These are phyloP conservation scores for Phytophthora nicotianae DNA, from an alignment of 352 stramenopile species.

Conservation along the genomic window DNA sequence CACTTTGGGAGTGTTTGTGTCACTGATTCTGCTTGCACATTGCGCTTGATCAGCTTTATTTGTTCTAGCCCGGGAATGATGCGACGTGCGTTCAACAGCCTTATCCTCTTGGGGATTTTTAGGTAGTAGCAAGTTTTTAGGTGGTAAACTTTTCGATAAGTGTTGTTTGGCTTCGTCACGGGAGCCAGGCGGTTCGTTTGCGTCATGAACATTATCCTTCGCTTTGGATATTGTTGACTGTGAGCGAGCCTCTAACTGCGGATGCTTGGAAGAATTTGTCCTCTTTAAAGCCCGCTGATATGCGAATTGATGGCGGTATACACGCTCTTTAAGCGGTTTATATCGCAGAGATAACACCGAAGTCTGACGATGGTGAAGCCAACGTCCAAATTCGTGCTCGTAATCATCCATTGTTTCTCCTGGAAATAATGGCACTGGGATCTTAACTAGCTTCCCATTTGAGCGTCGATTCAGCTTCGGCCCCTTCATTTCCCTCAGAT, in stretches of 20 bases:
- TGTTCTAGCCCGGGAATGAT: not conserved
- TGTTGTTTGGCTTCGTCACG: not conserved
- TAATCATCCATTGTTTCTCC: constrained; percentile 28
- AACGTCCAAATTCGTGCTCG: constrained; percentile 24
- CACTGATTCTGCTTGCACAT: not conserved
- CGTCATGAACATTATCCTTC: not conserved
- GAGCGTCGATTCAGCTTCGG: constrained; percentile 7
- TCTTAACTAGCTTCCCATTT: constrained; percentile 21
- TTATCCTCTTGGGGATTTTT: not conserved
- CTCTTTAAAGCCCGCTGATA: constrained; percentile 10
- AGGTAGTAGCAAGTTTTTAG: not conserved
- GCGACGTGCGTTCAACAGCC: not conserved
- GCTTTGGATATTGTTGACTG: not conserved
- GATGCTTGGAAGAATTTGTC: not conserved
- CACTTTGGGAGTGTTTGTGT: not conserved
- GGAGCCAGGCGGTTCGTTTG: not conserved
- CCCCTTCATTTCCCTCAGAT: constrained; percentile 16
- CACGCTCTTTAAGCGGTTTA: constrained; percentile 22
- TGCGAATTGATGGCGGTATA: constrained; percentile 30
- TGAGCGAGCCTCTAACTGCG: not conserved
- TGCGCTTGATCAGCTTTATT: not conserved
- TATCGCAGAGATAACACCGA: constrained; percentile 15
- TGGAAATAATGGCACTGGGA: constrained; percentile 25
- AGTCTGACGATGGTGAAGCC: constrained; percentile 23
- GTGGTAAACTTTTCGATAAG: not conserved